Base-by-base conservation (phyloP, 495 filamentous ascomycete genomes). In the Lasiosphaeria miniovina region DNA sequence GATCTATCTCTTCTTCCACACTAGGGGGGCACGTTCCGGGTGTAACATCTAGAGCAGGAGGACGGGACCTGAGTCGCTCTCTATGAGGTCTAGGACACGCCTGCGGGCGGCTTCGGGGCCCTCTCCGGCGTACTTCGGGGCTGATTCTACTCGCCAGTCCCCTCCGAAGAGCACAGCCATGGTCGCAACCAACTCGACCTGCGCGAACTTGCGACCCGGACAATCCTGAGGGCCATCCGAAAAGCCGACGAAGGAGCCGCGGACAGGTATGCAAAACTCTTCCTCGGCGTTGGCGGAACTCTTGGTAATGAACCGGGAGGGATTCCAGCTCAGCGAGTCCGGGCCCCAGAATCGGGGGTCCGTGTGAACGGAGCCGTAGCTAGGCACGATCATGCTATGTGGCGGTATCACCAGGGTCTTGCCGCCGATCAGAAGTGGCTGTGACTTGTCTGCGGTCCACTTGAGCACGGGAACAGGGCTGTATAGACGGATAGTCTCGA, bases 121-220 rank as follows among this genome's bases (percentile, higher is more conserved):
- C 70, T 81, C 77, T 7, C 69, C 72, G 3, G 9, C 9, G 7
- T 46, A 31, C 12, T 24, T 17, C 7, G 24, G 46, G 3, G 67
- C 65, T 0, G 73, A 70, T 1, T 64, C 59, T 3, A 75, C 75
- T 8, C 62, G 53, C 62, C 71, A 69, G 35, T 73, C 12, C 3
- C 46, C 58, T 3, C 68, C 62, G 58, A 85, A 79, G 6, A 84
- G 49, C 1, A 61, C 60, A 2, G 74, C 75, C 56, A 84, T 67
- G 0, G 69, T 68, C 0, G 79, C 80, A 2, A 83, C 81, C 58
- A 81, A 80, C 61, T 85, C 81, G 0, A 83, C 82, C 61, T 82
- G 74, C 0, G 76, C 68, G 59, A 84, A 80, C 55, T 80, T 83
- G 62, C 71, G 72, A 0, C 81, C 82, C 2, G 80, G 78, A 53